phyloP scores from a whole-genome alignment of 2,329 filamentous ascomycete species.

The Aureobasidium uvarum region DNA sequence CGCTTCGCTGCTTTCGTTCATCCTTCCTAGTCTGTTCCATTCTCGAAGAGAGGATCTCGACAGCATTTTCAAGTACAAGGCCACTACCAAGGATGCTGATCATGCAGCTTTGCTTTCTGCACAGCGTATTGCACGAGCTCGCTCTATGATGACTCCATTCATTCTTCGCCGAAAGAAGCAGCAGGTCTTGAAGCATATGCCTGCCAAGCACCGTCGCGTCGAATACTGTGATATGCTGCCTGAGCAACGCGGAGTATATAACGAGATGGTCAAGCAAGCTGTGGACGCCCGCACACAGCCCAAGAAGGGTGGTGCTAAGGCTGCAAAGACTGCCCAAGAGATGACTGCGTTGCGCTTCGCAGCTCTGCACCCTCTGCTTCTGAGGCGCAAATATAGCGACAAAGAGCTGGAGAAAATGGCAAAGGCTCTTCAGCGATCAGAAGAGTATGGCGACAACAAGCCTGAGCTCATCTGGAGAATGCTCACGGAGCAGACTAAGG shows the following conservation, averaged over 20 bases:
- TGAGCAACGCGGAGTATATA: conserved; percentile 71
- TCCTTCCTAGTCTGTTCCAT: conserved; percentile 81
- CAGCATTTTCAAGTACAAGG: conserved; percentile 87
- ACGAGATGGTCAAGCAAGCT: conserved; percentile 63
- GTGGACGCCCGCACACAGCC: conserved; percentile 44
- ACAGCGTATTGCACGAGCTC: conserved; percentile 80
- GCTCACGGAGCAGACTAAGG: conserved; percentile 69
- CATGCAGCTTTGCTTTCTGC: conserved; percentile 81
- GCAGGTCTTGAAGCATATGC: conserved; percentile 80
- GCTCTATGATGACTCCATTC: conserved; percentile 92
- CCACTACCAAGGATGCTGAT: conserved; percentile 72
- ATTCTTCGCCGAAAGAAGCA: conserved; percentile 91
- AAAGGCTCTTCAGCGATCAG: conserved; percentile 32
- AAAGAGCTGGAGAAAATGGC: conserved; percentile 70
- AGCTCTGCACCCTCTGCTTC: conserved; percentile 86
- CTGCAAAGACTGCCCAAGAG: conserved; percentile 29
- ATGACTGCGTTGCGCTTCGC: conserved; percentile 92
- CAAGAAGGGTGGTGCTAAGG: conserved; percentile 18
- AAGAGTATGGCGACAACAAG: conserved; percentile 38
- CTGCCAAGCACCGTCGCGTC: conserved; percentile 72
- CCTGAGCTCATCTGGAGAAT: conserved; percentile 53
- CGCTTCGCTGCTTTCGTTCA: conserved; percentile 86
- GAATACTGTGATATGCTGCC: conserved; percentile 77
- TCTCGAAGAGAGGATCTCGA: conserved; percentile 70
- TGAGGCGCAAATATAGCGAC: conserved; percentile 77